Base-by-base conservation (phyloP, 108 stramenopile genomes). In the Stephanodiscus triporus region DNA sequence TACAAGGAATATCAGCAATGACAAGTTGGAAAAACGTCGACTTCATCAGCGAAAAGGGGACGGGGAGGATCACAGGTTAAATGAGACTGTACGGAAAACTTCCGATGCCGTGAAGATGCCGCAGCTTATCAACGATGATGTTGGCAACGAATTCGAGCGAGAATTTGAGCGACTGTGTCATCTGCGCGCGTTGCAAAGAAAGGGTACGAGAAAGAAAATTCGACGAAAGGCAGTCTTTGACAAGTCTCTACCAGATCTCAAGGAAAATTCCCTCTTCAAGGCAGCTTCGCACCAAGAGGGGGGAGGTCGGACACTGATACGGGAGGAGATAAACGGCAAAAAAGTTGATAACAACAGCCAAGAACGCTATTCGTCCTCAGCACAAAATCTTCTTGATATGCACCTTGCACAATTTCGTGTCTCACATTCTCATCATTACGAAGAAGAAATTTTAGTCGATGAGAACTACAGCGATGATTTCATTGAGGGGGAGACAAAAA, bases 341-440 rank as follows among this genome's bases (percentile, higher is more conserved):
- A 17, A 29, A 55, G 26, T 24, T 11, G 27, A 29, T 27, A 8
- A 11, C 26, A 32, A 63, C 22, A 66, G 45, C 64, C 5, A 66
- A 26, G 19, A 24, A 2, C 1, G 17, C 22, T 9, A 48, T 29
- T 23, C 36, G 64, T 8, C 9, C 32, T 9, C 13, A 19, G 36
- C 51, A 14, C 66, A 32, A 47, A 61, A 72, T 27, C 37, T 72
- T 26, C 49, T 72, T 24, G 70, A 72, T 61, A 34, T 72, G 70
- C 59, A 72, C 29, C 30, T 72, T 10, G 59, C 45, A 1, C 70
- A 72, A 72, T 50, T 30, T 42, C 45, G 38, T 34, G 19, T 30
- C 29, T 20, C 34, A 20, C 0, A 0, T 22, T 23, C 1, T 36
- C 0, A 9, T 45, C 22, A 63, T 20, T 23, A 30, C 40, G 65